Evolutionary conservation across 257 asterid genomes (phyloP), one percentile per base, ranked within the genome.

Genomic region (Lycium barbarum): DNA sequence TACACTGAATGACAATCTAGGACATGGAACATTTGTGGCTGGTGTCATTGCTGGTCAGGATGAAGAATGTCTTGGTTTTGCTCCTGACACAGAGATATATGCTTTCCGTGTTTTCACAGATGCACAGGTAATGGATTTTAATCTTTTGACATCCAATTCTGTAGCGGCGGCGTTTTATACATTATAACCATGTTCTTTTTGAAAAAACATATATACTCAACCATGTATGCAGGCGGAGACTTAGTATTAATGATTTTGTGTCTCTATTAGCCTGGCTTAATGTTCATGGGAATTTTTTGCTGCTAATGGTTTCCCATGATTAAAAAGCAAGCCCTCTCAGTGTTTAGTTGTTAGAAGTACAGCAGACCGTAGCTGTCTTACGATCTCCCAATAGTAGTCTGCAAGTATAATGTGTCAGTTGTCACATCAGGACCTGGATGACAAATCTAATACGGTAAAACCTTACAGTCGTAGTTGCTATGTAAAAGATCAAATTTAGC

Each of bases 21-120:
- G 99, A 61, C 99, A 96, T 89, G 99, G 99, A 83, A 96, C 99
- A 82, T 96, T 96, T 90, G 99, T 96, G 84, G 99, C 99, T 84
- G 99, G 99, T 80, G 98, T 96, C 84, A 90, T 96, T 84, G 98
- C 99, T 84, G 97, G 99, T 86, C 96, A 95, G 88, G 97, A 96
- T 91, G 88, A 90, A 84, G 97, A 95, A 68, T 96, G 98, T 88
- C 99, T 96, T 87, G 99, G 99, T 89, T 96, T 96, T 94, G 97
- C 99, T 85, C 98, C 99, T 72, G 98, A 96, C 80, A 90, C 98
- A 2, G 99, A 96, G 92, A 94, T 96, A 55, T 96, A 95, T 92
- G 99, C 99, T 67, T 96, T 93, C 87, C 93, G 99, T 79, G 98
- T 96, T 86, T 96, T 96, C 80, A 96, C 99, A 85, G 97, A 96